These are phyloP conservation scores for Stemphylium lycopersici DNA, from an alignment of 2,329 filamentous ascomycete species.

Conservation along the genomic window DNA sequence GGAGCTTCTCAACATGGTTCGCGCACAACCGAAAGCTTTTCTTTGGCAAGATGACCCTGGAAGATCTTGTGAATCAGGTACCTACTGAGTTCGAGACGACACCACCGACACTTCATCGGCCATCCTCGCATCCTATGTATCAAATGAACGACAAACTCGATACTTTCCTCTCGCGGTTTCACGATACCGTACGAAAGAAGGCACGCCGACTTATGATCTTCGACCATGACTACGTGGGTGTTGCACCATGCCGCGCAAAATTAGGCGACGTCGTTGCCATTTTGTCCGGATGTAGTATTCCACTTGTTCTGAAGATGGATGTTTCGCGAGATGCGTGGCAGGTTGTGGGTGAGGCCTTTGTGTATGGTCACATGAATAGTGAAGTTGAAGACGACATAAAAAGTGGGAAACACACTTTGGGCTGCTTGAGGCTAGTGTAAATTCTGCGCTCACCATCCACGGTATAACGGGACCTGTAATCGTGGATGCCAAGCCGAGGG, in stretches of 20 bases:
- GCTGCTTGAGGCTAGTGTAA: slow-evolving; percentile 16
- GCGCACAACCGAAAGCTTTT: slow-evolving; percentile 27
- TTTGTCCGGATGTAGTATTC: slow-evolving; percentile 46
- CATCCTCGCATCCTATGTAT: slow-evolving; percentile 22
- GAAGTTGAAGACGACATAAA: slow-evolving; percentile 24
- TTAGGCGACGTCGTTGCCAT: slow-evolving; percentile 41
- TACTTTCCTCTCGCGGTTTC: slow-evolving; percentile 37
- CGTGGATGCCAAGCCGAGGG: too few species aligned
- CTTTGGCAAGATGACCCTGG: slow-evolving; percentile 25
- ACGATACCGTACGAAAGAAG: slow-evolving; percentile 39
- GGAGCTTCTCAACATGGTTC: slow-evolving; percentile 38
- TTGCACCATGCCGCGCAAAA: slow-evolving; percentile 37
- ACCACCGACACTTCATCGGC: slow-evolving; percentile 19
- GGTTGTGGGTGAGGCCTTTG: slow-evolving; percentile 39
- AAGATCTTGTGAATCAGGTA: slow-evolving; percentile 18
- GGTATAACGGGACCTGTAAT: too few species aligned
- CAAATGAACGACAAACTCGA: slow-evolving; percentile 25
- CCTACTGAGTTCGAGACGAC: slow-evolving; percentile 3
- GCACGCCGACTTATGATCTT: slow-evolving; percentile 39
- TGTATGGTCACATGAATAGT: slow-evolving; percentile 39
- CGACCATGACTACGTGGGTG: slow-evolving; percentile 29
- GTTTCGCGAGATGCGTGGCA: slow-evolving; percentile 26
- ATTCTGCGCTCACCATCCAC: too few species aligned
- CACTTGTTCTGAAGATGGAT: slow-evolving; percentile 36
- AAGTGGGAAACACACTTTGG: slow-evolving; percentile 13